A percentile compares a stretch with the other conserved stretches of the same genome.
These are phyloP conservation scores for Trametes villosa DNA, from an alignment of 768 basidiomycete genomes.

Conservation along the genomic window DNA sequence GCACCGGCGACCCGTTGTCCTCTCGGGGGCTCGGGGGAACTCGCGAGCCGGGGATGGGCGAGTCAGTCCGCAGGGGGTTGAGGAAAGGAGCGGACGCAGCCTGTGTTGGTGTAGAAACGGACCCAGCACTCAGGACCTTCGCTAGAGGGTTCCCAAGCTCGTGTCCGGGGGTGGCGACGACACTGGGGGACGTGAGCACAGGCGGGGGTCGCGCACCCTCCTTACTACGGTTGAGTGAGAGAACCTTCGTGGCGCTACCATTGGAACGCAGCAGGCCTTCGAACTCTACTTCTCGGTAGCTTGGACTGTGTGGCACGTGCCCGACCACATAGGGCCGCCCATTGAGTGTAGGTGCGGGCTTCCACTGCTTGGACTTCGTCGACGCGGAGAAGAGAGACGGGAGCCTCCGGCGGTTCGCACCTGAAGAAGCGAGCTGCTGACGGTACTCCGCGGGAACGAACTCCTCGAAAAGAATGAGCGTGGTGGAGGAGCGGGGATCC, in stretches of 20 bases:
- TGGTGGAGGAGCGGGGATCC: constrained; percentile 75
- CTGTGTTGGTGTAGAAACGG: not conserved
- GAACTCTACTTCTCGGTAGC: constrained; percentile 73
- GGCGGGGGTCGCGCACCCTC: constrained; percentile 18
- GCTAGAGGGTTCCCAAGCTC: constrained; percentile 9
- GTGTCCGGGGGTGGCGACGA: constrained; percentile 33
- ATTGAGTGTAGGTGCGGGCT: constrained; percentile 80
- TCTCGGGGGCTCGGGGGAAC: constrained; percentile 1
- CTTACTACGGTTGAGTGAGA: constrained; percentile 33
- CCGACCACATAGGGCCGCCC: constrained; percentile 74
- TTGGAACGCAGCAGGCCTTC: constrained; percentile 71
- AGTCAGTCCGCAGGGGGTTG: constrained; percentile 19
- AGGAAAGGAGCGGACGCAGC: constrained; percentile 7
- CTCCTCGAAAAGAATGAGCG: constrained; percentile 89
- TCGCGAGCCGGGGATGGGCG: constrained; percentile 3
- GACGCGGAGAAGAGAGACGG: constrained; percentile 67
- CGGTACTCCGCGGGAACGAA: constrained; percentile 90
- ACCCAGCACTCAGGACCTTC: not conserved
- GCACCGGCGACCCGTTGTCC: constrained; percentile 24
- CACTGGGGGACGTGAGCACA: constrained; percentile 29
- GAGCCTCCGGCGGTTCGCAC: constrained; percentile 57
- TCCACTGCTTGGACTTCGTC: constrained; percentile 64
- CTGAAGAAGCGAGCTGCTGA: constrained; percentile 65
- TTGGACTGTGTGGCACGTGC: constrained; percentile 56
- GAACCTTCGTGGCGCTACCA: constrained; percentile 46